Conservation (phyloP, 2,329 filamentous ascomycete species). For the Stachybotrys chartarum region DNA sequence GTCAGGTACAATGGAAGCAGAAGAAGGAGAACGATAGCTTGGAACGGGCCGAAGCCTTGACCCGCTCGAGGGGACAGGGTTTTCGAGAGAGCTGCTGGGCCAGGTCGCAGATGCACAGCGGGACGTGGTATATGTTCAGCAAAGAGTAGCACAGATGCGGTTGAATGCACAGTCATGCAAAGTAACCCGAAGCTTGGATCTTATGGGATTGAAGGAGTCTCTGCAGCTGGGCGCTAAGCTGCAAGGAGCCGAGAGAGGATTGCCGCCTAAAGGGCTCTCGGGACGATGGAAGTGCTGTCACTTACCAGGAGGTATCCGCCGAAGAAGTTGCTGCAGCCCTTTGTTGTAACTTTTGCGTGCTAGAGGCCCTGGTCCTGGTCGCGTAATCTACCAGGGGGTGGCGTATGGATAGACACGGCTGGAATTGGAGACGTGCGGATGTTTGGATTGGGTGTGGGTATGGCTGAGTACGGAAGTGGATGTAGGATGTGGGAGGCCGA, state of each 20-base stretch:
- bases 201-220: neutral
- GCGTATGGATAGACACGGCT: neutral
- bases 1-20: neutral
- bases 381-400: neutral
- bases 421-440: no score
- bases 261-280: neutral
- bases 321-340: neutral
- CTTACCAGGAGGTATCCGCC: neutral
- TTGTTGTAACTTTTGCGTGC: neutral
- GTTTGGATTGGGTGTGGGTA: neutral
- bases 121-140: neutral
- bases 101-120: neutral
- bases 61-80: neutral
- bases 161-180: neutral
- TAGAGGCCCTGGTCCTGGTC: neutral
- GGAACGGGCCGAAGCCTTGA: neutral
- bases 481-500: neutral
- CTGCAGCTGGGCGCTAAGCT: neutral
- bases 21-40: neutral
- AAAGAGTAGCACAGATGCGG: neutral
- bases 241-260: neutral
- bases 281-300: neutral
- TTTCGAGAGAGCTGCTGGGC: neutral
- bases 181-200: neutral
- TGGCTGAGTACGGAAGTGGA: neutral